Conservation (phyloP, 2,329 filamentous ascomycete genomes). For the Diaporthe ilicicola region DNA sequence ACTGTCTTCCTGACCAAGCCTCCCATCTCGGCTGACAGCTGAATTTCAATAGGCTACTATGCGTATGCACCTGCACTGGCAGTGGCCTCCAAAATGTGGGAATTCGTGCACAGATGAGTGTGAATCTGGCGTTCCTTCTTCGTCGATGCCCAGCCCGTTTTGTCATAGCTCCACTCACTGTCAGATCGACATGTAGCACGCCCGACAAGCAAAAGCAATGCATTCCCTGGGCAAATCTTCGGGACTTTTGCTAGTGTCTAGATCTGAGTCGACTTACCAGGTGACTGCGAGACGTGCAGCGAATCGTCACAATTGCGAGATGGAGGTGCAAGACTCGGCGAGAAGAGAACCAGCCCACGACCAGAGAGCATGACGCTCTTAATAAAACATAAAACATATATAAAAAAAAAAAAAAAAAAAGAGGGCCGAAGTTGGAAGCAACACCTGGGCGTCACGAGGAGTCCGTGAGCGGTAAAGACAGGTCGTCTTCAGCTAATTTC, state of each 20-base stretch:
- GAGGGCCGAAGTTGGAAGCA: neutral
- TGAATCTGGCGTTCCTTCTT: neutral
- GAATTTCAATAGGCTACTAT: neutral
- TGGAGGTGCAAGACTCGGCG: neutral
- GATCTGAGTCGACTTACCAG: neutral
- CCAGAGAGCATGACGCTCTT: neutral
- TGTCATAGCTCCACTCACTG: too few species aligned
- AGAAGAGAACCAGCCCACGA: neutral
- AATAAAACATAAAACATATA: too few species aligned
- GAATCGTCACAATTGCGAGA: neutral
- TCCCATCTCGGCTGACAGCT: neutral
- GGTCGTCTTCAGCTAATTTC: neutral
- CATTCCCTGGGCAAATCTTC: neutral
- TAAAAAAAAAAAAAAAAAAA: too few species aligned
- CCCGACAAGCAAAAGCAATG: neutral
- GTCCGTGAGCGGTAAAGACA: constrained; percentile 1
- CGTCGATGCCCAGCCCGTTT: neutral
- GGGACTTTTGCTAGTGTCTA: neutral
- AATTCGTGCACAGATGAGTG: neutral
- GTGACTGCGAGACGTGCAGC: neutral
- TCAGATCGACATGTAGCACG: neutral
- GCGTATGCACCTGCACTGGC: neutral
- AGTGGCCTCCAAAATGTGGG: neutral
- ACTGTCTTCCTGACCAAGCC: neutral
- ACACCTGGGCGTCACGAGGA: neutral